Evolutionary conservation across 495 filamentous ascomycete genomes (phyloP), one percentile per base, ranked within the genome.

Genomic region (Glutinoglossum americanum): DNA sequence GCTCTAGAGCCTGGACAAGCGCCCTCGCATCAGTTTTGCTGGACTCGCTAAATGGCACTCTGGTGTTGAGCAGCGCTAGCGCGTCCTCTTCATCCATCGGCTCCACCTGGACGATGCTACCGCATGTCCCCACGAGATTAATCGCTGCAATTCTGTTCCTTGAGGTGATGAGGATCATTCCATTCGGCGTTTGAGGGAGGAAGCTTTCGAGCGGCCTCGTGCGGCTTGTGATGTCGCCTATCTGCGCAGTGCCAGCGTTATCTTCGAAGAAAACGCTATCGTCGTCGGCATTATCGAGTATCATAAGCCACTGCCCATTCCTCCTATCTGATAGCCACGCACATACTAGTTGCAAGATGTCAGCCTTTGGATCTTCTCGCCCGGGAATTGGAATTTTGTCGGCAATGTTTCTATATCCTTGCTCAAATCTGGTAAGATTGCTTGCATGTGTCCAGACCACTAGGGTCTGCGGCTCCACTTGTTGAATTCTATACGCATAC

Each of bases 401-500:
- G 11, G 72, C 74, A 56, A 76, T 74, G 1, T 67, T 58, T 58
- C 64, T 72, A 58, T 71, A 77, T 23, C 64, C 65, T 59, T 73
- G 65, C 28, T 73, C 67, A 56, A 76, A 75, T 54, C 62, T 63
- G 6, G 64, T 60, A 26, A 57, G 25, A 62, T 63, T 65, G 21
- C 68, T 60, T 1, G 68, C 71, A 25, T 72, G 66, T 0, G 75
- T 65, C 75, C 73, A 78, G 59, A 77, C 73, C 27, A 78, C 60
- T 51, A 64, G 69, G 0, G 60, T 62, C 19, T 68, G 61, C 3
- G 72, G 69, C n/a, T 62, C 56, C 5, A 56, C 30, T 26, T 69
- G 62, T 59, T 60, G 57, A 11, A 68, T 62, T 41, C 65, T 64
- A 65, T 73, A 75, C 7, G 64, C 64, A 57, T 71, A 73, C 57